A percentile compares a stretch with the other conserved stretches of the same genome.
These are phyloP conservation scores for Saprolegnia parasitica DNA, from an alignment of 352 stramenopile genomes.

Conservation along the genomic window DNA sequence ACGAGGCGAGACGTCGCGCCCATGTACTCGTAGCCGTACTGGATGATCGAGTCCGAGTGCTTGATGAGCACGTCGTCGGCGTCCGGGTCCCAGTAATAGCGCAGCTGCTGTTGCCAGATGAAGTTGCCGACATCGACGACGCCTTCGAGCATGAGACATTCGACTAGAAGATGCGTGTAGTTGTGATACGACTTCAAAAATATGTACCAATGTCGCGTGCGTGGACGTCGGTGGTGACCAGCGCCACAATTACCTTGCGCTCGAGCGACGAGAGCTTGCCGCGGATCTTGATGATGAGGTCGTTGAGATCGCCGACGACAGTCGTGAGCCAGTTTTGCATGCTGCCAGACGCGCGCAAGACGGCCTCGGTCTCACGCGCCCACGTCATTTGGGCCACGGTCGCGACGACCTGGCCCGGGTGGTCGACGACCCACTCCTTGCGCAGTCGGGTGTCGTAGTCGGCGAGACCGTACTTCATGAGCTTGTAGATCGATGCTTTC, in stretches of 20 bases:
- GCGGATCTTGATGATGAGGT: conserved; percentile 90
- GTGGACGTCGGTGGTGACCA: conserved; percentile 92
- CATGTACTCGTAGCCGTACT: conserved; percentile 95
- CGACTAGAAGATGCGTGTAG: conserved; percentile 35
- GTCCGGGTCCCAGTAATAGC: conserved; percentile 91
- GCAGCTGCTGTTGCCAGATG: conserved; percentile 92
- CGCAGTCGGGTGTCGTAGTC: conserved; percentile 86
- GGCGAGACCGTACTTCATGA: conserved; percentile 88
- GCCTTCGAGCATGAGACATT: conserved; percentile 59
- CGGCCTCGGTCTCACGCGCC: conserved; percentile 83
- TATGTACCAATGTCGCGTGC: conserved; percentile 73
- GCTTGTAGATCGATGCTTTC: conserved; percentile 88
- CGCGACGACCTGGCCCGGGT: conserved; percentile 90
- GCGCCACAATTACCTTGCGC: conserved; percentile 89
- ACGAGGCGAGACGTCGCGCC: conserved; percentile 84
- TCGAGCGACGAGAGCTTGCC: conserved; percentile 83
- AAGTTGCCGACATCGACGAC: conserved; percentile 83
- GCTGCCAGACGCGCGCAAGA: conserved; percentile 36
- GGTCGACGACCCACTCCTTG: conserved; percentile 82
- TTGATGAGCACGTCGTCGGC: conserved; percentile 86
- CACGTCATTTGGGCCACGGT: conserved; percentile 93
- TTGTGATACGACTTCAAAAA: background rate
- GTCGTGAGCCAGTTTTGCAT: conserved; percentile 71
- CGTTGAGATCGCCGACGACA: conserved; percentile 80
- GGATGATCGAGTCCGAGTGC: conserved; percentile 82